Evolutionary conservation across 2,329 filamentous ascomycete species (phyloP).

Genomic region (Didymella arachidicola): DNA sequence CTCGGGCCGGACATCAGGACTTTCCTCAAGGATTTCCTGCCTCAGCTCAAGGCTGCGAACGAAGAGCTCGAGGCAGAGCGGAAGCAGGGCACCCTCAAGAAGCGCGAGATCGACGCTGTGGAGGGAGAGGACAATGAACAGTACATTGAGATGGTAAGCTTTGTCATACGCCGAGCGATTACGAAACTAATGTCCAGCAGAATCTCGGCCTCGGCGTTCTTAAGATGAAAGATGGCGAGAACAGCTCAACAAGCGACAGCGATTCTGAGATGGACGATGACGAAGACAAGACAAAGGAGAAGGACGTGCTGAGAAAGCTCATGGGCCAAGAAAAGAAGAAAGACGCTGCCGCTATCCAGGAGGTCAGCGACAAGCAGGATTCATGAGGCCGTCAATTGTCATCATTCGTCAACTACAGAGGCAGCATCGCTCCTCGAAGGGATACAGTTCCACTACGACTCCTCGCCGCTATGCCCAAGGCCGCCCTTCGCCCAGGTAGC

Average conservation of each 20-base stretch:
- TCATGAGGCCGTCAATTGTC: constrained; percentile 18
- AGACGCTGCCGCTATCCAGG: constrained; percentile 39
- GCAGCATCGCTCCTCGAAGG: background rate
- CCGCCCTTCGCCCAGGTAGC: constrained; percentile 54
- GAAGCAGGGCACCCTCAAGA: constrained; percentile 49
- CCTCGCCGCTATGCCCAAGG: constrained; percentile 19
- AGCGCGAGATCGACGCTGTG: constrained; percentile 48
- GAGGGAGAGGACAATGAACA: constrained; percentile 39
- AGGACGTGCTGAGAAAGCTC: constrained; percentile 49
- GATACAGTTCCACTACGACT: background rate
- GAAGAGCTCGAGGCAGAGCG: constrained; percentile 53
- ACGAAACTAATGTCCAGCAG: constrained; percentile 18
- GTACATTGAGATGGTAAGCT: constrained; percentile 53
- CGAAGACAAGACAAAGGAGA: constrained; percentile 27
- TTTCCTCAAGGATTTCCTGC: constrained; percentile 54
- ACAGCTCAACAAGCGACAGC: constrained; percentile 32
- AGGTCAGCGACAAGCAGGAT: constrained; percentile 34
- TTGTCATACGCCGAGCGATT: too few relatives aligned
- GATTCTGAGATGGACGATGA: constrained; percentile 29
- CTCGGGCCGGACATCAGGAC: constrained; percentile 41
- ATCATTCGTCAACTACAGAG: constrained; percentile 4
- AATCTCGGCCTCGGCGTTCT: constrained; percentile 58
- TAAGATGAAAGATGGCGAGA: constrained; percentile 47
- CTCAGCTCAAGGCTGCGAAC: constrained; percentile 54
- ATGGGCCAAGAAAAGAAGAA: constrained; percentile 42